Conservation (phyloP, 192 early-diverging fungal genomes). For the Coemansia aciculifera region DNA sequence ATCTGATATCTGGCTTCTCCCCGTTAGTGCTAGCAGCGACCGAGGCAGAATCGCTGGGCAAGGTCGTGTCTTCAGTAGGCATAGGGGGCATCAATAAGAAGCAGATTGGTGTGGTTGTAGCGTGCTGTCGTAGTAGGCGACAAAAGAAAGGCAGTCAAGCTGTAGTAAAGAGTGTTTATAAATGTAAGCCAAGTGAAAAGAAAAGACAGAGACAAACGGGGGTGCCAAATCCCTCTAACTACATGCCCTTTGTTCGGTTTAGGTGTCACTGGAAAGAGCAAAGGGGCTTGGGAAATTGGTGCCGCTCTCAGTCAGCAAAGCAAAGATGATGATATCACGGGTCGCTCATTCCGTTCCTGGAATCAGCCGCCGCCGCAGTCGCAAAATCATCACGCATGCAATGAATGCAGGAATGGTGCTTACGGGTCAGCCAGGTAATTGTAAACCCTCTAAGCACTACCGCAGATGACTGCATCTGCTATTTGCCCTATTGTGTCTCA, state of each 20-base stretch:
- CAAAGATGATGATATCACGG: neutral
- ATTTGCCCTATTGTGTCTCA: neutral
- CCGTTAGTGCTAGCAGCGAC: neutral
- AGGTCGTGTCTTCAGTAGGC: neutral
- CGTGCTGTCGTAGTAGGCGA: neutral
- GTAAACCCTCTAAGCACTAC: neutral
- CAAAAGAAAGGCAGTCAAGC: neutral
- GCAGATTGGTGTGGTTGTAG: too few species aligned
- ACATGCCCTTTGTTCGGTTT: neutral
- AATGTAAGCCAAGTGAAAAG: neutral
- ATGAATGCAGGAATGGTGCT: neutral
- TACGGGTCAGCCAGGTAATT: neutral
- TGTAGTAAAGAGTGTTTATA: neutral
- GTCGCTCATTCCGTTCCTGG: neutral
- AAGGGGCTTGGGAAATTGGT: neutral
- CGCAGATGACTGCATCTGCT: neutral
- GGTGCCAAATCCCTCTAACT: neutral
- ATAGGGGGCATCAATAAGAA: neutral
- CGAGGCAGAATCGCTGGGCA: neutral
- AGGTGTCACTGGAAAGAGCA: neutral
- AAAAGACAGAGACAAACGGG: neutral
- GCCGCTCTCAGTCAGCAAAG: neutral
- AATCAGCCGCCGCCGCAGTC: neutral
- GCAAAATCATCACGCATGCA: neutral
- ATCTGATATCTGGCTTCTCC: conserved; percentile 3